A percentile compares a stretch with the other conserved stretches of the same genome.
phyloP scores from a whole-genome alignment of 2,329 filamentous ascomycete genomes.

The Pseudogymnoascus sp. region DNA sequence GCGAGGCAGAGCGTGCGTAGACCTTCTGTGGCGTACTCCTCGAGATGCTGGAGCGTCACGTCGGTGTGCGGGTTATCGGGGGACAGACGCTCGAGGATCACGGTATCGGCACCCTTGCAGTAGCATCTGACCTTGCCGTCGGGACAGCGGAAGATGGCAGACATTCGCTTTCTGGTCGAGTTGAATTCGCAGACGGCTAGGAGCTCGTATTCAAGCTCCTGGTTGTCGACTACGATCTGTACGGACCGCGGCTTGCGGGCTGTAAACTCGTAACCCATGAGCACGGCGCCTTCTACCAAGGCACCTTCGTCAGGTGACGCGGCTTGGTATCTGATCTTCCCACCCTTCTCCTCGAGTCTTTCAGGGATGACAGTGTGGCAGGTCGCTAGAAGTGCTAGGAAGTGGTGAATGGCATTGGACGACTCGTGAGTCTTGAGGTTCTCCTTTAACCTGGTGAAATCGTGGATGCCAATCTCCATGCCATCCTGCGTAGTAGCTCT shows the following conservation, averaged over 20 bases:
- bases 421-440: constrained; percentile 51
- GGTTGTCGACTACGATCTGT: constrained; percentile 67
- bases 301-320: constrained; percentile 96
- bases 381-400: constrained; percentile 75
- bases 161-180: constrained; percentile 95
- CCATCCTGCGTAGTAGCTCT: constrained; percentile 72
- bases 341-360: constrained; percentile 64
- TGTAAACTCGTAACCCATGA: constrained; percentile 80
- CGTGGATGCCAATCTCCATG: constrained; percentile 60
- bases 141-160: constrained; percentile 89
- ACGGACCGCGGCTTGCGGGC: constrained; percentile 86
- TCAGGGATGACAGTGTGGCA: constrained; percentile 98
- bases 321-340: constrained; percentile 91
- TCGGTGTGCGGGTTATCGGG: constrained; percentile 81
- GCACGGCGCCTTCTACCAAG: constrained; percentile 82
- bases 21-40: constrained; percentile 96
- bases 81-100: constrained; percentile 85
- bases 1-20: constrained; percentile 89
- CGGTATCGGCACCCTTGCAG: constrained; percentile 94
- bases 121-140: constrained; percentile 92
- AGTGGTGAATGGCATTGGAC: constrained; percentile 66
- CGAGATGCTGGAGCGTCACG: constrained; percentile 84
- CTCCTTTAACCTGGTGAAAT: constrained; percentile 54
- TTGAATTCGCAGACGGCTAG: constrained; percentile 99
- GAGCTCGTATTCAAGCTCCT: constrained; percentile 75